Evolutionary conservation across 192 early-diverging fungal species (phyloP).

Genomic region (Helicostylum pulchrum): DNA sequence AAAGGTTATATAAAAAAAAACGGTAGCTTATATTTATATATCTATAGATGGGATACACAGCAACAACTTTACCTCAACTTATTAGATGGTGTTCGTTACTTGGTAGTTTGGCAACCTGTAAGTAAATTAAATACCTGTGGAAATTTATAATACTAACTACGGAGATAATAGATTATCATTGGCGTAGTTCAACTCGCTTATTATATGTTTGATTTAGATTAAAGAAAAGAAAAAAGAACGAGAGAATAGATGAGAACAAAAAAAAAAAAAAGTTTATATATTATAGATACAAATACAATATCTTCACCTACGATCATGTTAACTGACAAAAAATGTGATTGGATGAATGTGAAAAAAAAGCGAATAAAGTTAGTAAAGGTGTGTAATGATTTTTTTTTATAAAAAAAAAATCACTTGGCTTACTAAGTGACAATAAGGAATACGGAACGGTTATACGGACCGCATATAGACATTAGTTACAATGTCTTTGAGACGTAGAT

Average conservation of each 20-base stretch:
- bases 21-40: not conserved
- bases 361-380: too few relatives aligned
- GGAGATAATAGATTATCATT: conserved; percentile 39
- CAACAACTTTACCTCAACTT: conserved; percentile 61
- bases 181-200: conserved; percentile 40
- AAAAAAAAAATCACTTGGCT: too few relatives aligned
- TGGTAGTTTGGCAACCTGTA: conserved; percentile 56
- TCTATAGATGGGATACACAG: conserved; percentile 56
- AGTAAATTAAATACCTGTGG: conserved; percentile 7
- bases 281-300: too few relatives aligned
- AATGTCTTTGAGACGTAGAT: too few relatives aligned
- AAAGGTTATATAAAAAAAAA: not conserved
- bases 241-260: not conserved
- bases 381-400: too few relatives aligned
- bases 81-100: conserved; percentile 55
- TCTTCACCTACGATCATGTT: too few relatives aligned
- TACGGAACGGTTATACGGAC: too few relatives aligned
- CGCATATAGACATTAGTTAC: too few relatives aligned
- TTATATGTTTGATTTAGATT: conserved; percentile 45
- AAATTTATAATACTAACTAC: not conserved
- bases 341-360: too few relatives aligned
- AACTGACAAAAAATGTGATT: too few relatives aligned
- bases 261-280: not conserved
- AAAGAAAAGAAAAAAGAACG: not conserved
- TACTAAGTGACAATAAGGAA: too few relatives aligned